phyloP scores from a whole-genome alignment of 2,329 filamentous ascomycete species.

The Basipetospora chlamydospora region DNA sequence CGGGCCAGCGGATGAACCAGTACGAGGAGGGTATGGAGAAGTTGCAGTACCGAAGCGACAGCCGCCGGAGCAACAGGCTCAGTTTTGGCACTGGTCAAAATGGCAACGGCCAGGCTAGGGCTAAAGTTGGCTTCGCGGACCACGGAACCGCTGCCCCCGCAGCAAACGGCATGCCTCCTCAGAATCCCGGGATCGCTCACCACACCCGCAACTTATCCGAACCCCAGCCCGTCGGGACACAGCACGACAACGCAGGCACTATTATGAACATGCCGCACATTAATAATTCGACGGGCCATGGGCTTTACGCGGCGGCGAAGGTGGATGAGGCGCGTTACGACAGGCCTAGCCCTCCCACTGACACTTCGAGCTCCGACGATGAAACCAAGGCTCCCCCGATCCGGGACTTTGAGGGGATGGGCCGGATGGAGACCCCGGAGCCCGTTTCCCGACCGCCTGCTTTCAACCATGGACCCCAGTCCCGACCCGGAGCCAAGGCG shows the following conservation, averaged over 20 bases:
- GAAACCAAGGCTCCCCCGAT: conserved; percentile 31
- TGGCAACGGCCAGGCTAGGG: conserved; percentile 24
- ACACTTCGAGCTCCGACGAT: conserved; percentile 43
- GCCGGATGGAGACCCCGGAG: conserved; percentile 49
- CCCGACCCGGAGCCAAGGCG: conserved; percentile 51
- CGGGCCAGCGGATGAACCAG: conserved; percentile 60
- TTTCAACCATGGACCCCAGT: conserved; percentile 61
- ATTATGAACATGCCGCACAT: conserved; percentile 2
- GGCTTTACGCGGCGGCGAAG: background rate
- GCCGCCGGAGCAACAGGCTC: conserved; percentile 41
- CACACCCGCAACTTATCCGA: conserved; percentile 36
- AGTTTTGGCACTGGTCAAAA: conserved; percentile 21
- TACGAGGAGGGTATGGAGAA: conserved; percentile 34
- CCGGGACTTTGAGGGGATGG: conserved; percentile 38
- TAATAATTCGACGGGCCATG: conserved; percentile 3
- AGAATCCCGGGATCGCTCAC: conserved; percentile 15
- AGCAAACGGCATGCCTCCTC: no score
- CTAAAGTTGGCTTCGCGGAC: conserved; percentile 44
- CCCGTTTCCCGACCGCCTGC: conserved; percentile 66
- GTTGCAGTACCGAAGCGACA: conserved; percentile 36
- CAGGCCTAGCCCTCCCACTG: conserved; percentile 12
- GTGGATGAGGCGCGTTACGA: conserved; percentile 1
- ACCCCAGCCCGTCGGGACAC: background rate
- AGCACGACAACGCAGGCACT: background rate
- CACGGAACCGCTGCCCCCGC: conserved; percentile 33